Base-by-base conservation (phyloP, 179 eudicot genomes). In the Beta macrorhiza region DNA sequence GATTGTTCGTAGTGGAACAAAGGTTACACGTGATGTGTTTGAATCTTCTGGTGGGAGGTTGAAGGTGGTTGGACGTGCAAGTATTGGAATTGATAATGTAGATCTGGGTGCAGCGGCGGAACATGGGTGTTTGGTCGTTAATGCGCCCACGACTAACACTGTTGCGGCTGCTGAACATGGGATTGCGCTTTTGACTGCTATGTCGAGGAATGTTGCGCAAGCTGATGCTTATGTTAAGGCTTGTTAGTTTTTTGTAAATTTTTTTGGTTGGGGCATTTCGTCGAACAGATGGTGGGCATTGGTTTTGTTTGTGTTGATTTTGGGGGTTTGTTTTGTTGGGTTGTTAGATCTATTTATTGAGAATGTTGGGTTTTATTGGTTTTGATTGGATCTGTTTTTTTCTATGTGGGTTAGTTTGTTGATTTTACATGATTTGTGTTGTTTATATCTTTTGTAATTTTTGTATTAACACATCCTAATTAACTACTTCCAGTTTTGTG, bases 91-190 rank as follows among this genome's bases (percentile, higher is more conserved):
- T 68, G 98, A 93, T 71, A 94, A 94, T 83, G 98, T 93, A 75
- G 98, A 94, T 92, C 94, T 94, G 77, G 90, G 90, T 49, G 98
- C 97, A 15, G 98, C 98, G 5, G 93, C 98, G 0, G 98, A 94
- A 78, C 97, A 93, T 69, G 98, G 98, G 1, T 94, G 97, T 44
- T 84, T 95, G 62, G 97, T 95, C 68, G 98, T 95, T 16, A 95
- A 95, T 81, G 97, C 98, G 12, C 98, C 98, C 5, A 95, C 98
- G 1, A 97, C 98, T 0, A 94, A 93, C 61, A 93, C 98, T 0
- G 95, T 95, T 3, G 97, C 98, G 0, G 98, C 98, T 2, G 98
- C 97, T 19, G 98, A 95, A 79, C 98, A 95, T 80, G 98, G 95
- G 64, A 92, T 95, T 74, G 97, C 98, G 2, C 87, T 95, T 2